These are phyloP conservation scores for Alternaria burnsii DNA, from an alignment of 2,329 filamentous ascomycete genomes.

Conservation along the genomic window DNA sequence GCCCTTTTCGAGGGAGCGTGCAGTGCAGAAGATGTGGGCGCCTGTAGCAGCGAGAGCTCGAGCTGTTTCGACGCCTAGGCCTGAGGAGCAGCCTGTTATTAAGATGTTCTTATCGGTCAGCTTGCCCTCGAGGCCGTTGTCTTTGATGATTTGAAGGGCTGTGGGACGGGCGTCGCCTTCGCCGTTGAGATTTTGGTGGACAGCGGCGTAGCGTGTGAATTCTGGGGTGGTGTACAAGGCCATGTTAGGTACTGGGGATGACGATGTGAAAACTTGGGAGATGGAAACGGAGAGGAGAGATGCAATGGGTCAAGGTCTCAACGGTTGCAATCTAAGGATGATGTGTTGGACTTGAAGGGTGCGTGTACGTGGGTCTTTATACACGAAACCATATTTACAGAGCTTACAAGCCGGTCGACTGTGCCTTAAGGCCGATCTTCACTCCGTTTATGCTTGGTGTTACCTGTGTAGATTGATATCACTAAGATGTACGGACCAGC, in stretches of 20 bases:
- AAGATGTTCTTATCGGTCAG: slow-evolving; percentile 39
- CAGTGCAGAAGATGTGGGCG: slow-evolving; percentile 56
- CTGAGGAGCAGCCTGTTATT: slow-evolving; percentile 37
- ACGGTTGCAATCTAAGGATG: too few species aligned
- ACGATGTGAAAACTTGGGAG: rapidly evolving
- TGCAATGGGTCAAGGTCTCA: too few species aligned
- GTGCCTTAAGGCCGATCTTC: too few species aligned
- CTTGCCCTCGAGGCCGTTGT: neutral
- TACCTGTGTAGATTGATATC: too few species aligned
- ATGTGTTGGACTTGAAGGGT: too few species aligned
- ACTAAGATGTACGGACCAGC: too few species aligned
- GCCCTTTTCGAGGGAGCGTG: slow-evolving; percentile 42
- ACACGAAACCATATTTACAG: too few species aligned
- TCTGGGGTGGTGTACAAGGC: neutral
- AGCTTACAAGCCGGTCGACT: too few species aligned
- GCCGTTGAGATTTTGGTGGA: neutral
- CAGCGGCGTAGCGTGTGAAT: neutral
- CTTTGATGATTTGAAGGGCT: neutral
- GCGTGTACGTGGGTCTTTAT: too few species aligned
- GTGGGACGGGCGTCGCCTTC: neutral
- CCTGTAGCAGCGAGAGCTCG: slow-evolving; percentile 57
- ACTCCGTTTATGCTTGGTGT: too few species aligned
- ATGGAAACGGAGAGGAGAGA: too few species aligned
- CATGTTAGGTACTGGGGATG: neutral
- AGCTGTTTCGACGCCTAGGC: slow-evolving; percentile 38